These are phyloP conservation scores for Peterozyma xylosa DNA, from an alignment of 805 yeast genomes.

Conservation along the genomic window DNA sequence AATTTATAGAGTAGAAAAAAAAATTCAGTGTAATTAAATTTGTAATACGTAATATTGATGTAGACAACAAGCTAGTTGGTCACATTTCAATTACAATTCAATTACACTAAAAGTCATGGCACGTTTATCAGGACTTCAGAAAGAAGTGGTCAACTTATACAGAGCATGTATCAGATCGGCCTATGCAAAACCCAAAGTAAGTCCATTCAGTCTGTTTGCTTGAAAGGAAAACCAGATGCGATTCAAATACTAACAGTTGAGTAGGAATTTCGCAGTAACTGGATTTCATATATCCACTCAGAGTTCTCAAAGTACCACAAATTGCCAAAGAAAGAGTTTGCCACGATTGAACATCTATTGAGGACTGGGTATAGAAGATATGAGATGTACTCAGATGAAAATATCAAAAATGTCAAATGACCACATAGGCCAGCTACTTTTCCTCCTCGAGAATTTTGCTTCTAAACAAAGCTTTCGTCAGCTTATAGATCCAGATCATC, in stretches of 20 bases:
- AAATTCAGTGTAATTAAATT: too few relatives aligned
- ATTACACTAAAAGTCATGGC: constrained; percentile 2
- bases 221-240: background rate
- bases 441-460: too few relatives aligned
- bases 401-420: constrained; percentile 58
- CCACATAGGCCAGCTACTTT: background rate
- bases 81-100: too few relatives aligned
- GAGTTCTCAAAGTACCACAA: constrained; percentile 56
- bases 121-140: constrained; percentile 36
- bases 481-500: too few relatives aligned
- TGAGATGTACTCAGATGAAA: constrained; percentile 66
- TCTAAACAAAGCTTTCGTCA: too few relatives aligned
- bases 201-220: constrained; percentile 16
- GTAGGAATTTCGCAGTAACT: constrained; percentile 22
- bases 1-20: too few relatives aligned
- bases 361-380: constrained; percentile 66
- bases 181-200: constrained; percentile 35
- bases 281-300: constrained; percentile 24
- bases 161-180: constrained; percentile 39
- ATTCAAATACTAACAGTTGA: background rate
- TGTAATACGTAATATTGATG: too few relatives aligned
- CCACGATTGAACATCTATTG: constrained; percentile 77
- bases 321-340: constrained; percentile 71
- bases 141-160: constrained; percentile 42
- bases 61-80: too few relatives aligned